Evolutionary conservation across 176 grass and related monocot species (phyloP), one percentile per base, ranked within the genome.

Genomic region (Cymbopogon citratus): DNA sequence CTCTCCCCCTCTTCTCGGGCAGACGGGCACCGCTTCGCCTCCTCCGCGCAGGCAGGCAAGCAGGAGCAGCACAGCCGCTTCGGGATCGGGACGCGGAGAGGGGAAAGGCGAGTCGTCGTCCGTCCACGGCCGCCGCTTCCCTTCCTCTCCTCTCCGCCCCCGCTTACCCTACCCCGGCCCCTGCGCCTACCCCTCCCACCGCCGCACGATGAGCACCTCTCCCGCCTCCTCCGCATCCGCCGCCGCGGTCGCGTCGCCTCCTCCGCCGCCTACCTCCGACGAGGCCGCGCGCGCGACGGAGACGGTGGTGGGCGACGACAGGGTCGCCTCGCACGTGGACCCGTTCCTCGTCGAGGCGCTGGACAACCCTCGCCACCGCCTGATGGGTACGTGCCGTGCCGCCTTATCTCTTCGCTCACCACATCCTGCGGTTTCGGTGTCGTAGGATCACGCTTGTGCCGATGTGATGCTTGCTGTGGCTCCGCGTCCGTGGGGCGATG

Each of bases 291-390:
- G 51, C 48, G n/a, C 69, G 29, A 28, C 26, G 46, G 83, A 73
- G 84, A 31, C 12, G 49, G 24, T 28, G 15, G 85, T 57, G 57
- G 75, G 63, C 33, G 79, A 83, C 70, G 86, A 75, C 9, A 34
- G 61, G 63, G 36, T 75, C 4, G 44, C 75, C 40, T 68, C 73
- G 33, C 79, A 74, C 29, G 91, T 94, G 71, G 91, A 94, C 63
- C 49, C 80, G 19, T 94, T 94, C 86, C 88, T 94, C 39, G 75
- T 91, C 26, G 86, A 91, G 71, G 88, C 88, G 63, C 88, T 94
- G 29, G 91, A 94, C 76, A 94, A 94, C 76, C 88, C 91, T 39
- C 91, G 91, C 75, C 91, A 94, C 33, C 91, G 91, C 54, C 86
- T 94, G 59, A 81, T 90, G 66, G 73, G 91, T 94, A 83, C 65